Evolutionary conservation across 306 rosid species (phyloP), one percentile per base, ranked within the genome.

Genomic region (Cicer bijugum): DNA sequence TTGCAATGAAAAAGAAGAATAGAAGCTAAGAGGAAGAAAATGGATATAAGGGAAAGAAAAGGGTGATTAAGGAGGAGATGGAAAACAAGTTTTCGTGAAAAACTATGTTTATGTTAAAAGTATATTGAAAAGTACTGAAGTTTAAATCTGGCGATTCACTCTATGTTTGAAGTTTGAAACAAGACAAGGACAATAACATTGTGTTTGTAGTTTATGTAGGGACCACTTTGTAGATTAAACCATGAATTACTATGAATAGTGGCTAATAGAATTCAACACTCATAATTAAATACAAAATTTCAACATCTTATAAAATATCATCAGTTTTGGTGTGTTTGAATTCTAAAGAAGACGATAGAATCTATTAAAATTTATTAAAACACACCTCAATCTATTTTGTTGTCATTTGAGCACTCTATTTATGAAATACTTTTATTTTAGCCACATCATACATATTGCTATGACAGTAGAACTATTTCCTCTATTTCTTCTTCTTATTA

Each of bases 51-150:
- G 73, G 52, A 72, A 82, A 44, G 48, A 40, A 16, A 74, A n/a
- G 74, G 58, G 45, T 85, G 50, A 78, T 73, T 72, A 37, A 56
- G 86, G 87, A 89, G 92, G 91, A 90, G 87, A 83, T 59, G 91
- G 66, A 94, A 86, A 67, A 86, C 79, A 82, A 81, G 84, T 82
- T 80, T 78, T 82, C 90, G 96, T 73, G 40, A 78, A 37, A 75
- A 84, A 82, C 98, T 20, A 90, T 74, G 94, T 55, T 78, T 52
- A 20, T 76, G 61, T 51, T 11, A 5, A 35, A 17, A 8, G 14
- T 66, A 5, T 12, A 28, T 3, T 28, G 35, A 28, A 6, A 43
- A 40, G 0, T 5, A 28, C 46, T 47, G 10, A 12, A 60, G 82
- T 77, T 77, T 82, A 80, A 84, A 80, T 81, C 61, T 77, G 89